Conservation (phyloP, 345 rosid species). For the Salix koriyanagi region DNA sequence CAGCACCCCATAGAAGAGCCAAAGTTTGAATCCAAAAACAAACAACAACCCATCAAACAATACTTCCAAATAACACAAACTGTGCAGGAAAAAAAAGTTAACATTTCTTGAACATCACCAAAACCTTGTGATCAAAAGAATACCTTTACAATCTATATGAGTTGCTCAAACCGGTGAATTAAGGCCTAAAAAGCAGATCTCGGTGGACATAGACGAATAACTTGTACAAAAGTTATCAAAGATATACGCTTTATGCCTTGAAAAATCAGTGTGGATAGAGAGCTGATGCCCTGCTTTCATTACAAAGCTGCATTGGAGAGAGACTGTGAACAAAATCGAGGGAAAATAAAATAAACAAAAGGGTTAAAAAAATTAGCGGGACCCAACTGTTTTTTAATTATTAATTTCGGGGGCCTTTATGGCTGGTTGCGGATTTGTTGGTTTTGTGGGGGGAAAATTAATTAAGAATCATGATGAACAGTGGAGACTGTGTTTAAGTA, state of each 20-base stretch:
- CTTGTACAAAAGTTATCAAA: neutral
- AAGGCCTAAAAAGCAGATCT: slow-evolving; percentile 22
- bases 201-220: slow-evolving; percentile 8
- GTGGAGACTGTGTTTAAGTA: neutral
- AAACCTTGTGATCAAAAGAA: slow-evolving; percentile 6
- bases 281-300: slow-evolving; percentile 11
- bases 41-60: neutral
- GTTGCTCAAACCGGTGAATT: slow-evolving; percentile 5
- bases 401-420: neutral
- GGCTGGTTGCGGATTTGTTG: slow-evolving; percentile 34
- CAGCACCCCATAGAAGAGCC: neutral
- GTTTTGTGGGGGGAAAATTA: slow-evolving; percentile 7
- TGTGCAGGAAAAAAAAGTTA: neutral
- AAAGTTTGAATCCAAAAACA: slow-evolving; percentile 9
- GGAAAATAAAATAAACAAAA: neutral
- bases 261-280: neutral
- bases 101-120: neutral
- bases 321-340: neutral
- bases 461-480: slow-evolving; percentile 12
- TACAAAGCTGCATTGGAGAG: slow-evolving; percentile 28
- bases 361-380: slow-evolving; percentile 13
- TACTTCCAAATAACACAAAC: neutral
- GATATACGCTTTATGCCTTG: slow-evolving; percentile 18
- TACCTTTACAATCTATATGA: slow-evolving; percentile 17
- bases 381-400: neutral